Percentiles rank a stretch among this genome's conserved stretches.
These are phyloP conservation scores for Papilionanthe hybrid DNA, from an alignment of 116 monocot genomes.

Conservation along the genomic window DNA sequence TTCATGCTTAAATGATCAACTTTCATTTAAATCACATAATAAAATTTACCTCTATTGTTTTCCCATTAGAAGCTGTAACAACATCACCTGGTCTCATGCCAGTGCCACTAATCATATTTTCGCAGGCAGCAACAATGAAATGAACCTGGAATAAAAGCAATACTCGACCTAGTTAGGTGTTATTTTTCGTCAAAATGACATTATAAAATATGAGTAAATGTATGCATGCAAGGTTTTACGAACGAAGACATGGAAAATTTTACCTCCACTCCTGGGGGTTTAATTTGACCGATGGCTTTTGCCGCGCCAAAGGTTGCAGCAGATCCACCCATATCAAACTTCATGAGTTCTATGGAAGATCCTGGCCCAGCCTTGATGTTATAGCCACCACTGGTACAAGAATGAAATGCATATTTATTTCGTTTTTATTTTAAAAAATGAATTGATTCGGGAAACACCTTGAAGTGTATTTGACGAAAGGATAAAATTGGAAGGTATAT, in stretches of 20 bases:
- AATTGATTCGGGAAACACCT: not conserved
- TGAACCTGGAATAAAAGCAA: slow-evolving; percentile 54
- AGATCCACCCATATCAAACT: slow-evolving; percentile 99
- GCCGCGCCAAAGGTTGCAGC: slow-evolving; percentile 91
- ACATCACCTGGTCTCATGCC: slow-evolving; percentile 99
- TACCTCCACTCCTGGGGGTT: slow-evolving; percentile 91
- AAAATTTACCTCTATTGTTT: slow-evolving; percentile 81
- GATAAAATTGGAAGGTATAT: not conserved
- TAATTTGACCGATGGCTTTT: slow-evolving; percentile 92
- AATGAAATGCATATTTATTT: not conserved
- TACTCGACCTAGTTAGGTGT: not conserved
- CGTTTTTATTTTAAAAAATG: not conserved
- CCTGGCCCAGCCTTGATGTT: slow-evolving; percentile 95
- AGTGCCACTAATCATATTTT: slow-evolving; percentile 98
- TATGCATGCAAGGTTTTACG: not conserved
- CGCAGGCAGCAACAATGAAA: slow-evolving; percentile 98
- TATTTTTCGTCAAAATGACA: not conserved
- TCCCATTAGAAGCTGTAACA: slow-evolving; percentile 93
- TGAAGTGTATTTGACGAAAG: not conserved
- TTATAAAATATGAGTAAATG: not conserved
- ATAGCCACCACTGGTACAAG: slow-evolving; percentile 76
- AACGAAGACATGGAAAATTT: slow-evolving; percentile 8
- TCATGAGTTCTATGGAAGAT: slow-evolving; percentile 87
- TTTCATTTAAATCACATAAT: not conserved
- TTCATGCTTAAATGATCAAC: not conserved